Evolutionary conservation across 169 alveolate species (phyloP).

Genomic region (Plasmodium relictum): DNA sequence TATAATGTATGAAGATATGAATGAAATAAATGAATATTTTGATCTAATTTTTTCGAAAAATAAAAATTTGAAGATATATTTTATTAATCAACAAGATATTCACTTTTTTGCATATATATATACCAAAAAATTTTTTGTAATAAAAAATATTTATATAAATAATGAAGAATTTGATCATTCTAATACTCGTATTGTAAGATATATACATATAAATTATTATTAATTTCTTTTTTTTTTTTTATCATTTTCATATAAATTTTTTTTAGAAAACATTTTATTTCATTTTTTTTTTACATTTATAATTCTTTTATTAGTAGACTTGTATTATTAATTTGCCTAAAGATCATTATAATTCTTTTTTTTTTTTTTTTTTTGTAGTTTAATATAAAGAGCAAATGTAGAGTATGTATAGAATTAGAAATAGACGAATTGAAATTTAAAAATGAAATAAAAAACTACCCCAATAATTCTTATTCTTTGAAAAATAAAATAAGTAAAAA

Average conservation of each 20-base stretch:
- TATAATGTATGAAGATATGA: conserved; percentile 61
- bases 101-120: conserved; percentile 46
- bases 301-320: not conserved
- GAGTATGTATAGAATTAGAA: conserved; percentile 48
- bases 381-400: conserved; percentile 53
- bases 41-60: conserved; percentile 42
- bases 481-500: conserved; percentile 31
- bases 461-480: not conserved
- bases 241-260: not conserved
- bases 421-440: conserved; percentile 43
- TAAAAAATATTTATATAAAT: conserved; percentile 50
- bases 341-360: not conserved
- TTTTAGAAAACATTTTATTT: not conserved
- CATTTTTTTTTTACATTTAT: not conserved
- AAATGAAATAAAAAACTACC: conserved; percentile 33
- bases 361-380: conserved; percentile 18
- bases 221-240: not conserved
- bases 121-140: conserved; percentile 44
- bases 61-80: conserved; percentile 35
- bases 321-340: not conserved
- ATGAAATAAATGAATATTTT: conserved; percentile 58
- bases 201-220: not conserved
- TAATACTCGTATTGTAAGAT: conserved; percentile 59
- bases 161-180: conserved; percentile 62
- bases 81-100: conserved; percentile 39